Base-by-base conservation (phyloP, 2,329 filamentous ascomycete genomes). In the Dothidotthia symphoricarpi region DNA sequence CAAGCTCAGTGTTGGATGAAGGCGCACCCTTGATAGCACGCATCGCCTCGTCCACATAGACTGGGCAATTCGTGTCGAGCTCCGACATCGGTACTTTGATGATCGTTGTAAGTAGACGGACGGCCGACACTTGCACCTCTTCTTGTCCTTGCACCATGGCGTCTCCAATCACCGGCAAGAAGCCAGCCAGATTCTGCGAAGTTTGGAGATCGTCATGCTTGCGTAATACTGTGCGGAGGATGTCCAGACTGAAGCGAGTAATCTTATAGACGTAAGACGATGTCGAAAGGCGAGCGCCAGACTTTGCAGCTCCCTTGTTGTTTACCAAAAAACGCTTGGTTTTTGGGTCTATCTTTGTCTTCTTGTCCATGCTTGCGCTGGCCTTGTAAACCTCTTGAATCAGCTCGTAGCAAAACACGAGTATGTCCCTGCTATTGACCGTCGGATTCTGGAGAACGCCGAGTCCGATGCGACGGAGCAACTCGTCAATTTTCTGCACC, bases 401-500 rank as follows among this genome's bases (percentile, higher is more conserved):
- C 31, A 97, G 78, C 64, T 97, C 88, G 62, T 95, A 97, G 64
- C 90, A 95, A 66, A 98, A 96, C 0, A 95, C 72, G n/a, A 98
- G 72, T 27, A 91, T 83, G 50, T 95, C 88, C 32, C 85, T 82
- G 53, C 82, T 87, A 48, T 85, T 82, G 0, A 88, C 83, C 0
- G 82, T 83, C 3, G 85, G 75, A 53, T 98, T 98, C 48, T 86
- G 83, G 17, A 94, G 68, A 3, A 98, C 74, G 22, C 93, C 94
- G 6, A 86, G 78, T 1, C 86, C 84, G 35, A 98, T 86, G 36
- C 93, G 83, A 34, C 84, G 79, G 39, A 98, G 75, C 14, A 98
- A 73, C 39, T 94, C 85, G 59, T 98, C 93, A 38, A 96, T 86
- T 70, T 97, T 96, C 55, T 84, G 85, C 9, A 90, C 82, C 69